A percentile compares a stretch with the other conserved stretches of the same genome.
phyloP scores from a whole-genome alignment of 352 stramenopile genomes.

The Globisporangium viniferum region DNA sequence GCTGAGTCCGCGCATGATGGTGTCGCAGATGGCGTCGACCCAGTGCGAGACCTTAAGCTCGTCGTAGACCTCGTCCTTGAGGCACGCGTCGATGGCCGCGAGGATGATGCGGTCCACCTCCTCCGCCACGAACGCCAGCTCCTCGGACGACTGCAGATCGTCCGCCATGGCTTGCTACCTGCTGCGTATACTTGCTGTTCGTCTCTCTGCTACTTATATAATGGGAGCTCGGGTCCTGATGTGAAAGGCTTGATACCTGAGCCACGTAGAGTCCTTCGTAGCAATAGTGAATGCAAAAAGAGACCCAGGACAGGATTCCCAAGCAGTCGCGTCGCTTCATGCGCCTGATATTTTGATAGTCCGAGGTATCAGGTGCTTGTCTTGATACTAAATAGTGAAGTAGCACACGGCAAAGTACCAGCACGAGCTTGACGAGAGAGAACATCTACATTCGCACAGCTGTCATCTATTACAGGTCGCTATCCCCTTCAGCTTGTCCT shows the following conservation, averaged over 20 bases:
- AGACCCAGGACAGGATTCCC: not conserved
- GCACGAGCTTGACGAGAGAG: no score
- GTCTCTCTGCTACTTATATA: not conserved
- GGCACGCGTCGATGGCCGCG: conserved; percentile 68
- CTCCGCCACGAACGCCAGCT: conserved; percentile 90
- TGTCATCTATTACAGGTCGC: no score
- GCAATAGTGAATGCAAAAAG: not conserved
- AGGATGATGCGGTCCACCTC: conserved; percentile 89
- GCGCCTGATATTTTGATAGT: no score
- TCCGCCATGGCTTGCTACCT: conserved; percentile 48
- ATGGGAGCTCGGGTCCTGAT: not conserved
- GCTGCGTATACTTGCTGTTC: not conserved
- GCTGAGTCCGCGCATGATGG: conserved; percentile 81
- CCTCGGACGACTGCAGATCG: conserved; percentile 85
- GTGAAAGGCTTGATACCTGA: no score
- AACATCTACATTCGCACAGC: no score
- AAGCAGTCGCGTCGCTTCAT: conserved; percentile 34
- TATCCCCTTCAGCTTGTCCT: no score
- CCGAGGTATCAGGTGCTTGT: no score
- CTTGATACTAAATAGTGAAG: no score
- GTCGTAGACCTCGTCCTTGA: conserved; percentile 88
- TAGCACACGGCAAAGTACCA: no score
- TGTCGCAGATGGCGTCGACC: conserved; percentile 90
- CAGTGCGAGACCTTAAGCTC: conserved; percentile 84
- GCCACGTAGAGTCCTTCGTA: not conserved